These are phyloP conservation scores for Kwoniella sp. DNA, from an alignment of 768 basidiomycete genomes.

Conservation along the genomic window DNA sequence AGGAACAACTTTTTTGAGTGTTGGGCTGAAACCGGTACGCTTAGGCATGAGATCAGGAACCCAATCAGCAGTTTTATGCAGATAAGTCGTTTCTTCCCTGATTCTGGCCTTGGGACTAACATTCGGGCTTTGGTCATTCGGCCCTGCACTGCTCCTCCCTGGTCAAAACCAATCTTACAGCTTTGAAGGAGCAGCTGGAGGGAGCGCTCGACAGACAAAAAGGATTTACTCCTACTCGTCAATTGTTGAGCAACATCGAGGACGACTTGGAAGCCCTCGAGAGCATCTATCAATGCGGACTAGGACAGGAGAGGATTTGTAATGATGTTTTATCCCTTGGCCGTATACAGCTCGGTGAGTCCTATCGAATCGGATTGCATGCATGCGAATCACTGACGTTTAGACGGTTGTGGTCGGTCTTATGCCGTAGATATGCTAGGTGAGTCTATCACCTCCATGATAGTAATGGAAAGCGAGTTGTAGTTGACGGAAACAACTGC, in stretches of 20 bases:
- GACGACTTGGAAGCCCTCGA: constrained; percentile 54
- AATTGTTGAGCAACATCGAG: constrained; percentile 42
- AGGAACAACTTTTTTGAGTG: constrained; percentile 46
- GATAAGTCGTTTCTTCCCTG: constrained; percentile 24
- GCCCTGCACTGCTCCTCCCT: constrained; percentile 53
- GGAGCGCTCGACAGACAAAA: constrained; percentile 4
- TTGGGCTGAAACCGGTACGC: background rate
- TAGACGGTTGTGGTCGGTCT: background rate
- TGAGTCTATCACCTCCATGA: background rate
- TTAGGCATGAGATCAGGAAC: constrained; percentile 46
- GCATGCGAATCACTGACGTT: background rate
- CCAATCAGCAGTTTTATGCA: constrained; percentile 46
- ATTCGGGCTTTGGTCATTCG: too few species aligned
- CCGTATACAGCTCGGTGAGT: constrained; percentile 55
- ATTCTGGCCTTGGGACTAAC: background rate
- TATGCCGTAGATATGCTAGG: background rate
- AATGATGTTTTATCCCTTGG: constrained; percentile 58
- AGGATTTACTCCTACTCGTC: constrained; percentile 27
- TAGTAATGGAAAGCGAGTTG: background rate
- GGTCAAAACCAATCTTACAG: constrained; percentile 50
- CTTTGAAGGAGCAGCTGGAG: constrained; percentile 43
- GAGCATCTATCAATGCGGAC: constrained; percentile 57
- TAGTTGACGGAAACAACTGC: background rate
- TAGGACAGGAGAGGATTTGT: constrained; percentile 56
- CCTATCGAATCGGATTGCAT: background rate